A percentile compares a stretch with the other conserved stretches of the same genome.
These are phyloP conservation scores for Rhynchosporium agropyri DNA, from an alignment of 2,329 filamentous ascomycete species.

Conservation along the genomic window DNA sequence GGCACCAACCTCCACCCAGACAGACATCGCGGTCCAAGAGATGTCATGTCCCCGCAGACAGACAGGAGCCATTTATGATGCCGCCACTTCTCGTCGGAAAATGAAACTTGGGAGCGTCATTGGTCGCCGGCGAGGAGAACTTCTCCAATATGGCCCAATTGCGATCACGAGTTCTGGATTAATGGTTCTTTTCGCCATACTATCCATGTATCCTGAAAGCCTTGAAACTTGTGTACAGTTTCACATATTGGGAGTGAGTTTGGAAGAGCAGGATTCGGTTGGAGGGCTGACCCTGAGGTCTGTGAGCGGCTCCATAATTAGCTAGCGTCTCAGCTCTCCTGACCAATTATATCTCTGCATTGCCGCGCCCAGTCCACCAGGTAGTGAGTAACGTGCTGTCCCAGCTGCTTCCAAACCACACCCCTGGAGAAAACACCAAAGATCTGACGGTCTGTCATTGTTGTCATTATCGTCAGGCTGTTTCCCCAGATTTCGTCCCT, in stretches of 20 bases:
- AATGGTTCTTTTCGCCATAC: conserved; percentile 6
- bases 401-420: background rate
- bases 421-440: conserved; percentile 4
- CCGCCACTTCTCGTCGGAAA: background rate
- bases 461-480: background rate
- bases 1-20: conserved; percentile 6
- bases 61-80: conserved; percentile 4
- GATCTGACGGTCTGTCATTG: background rate
- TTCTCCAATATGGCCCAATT: conserved; percentile 18
- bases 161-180: background rate
- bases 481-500: conserved; percentile 17
- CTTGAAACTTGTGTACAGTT: conserved; percentile 28
- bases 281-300: conserved; percentile 1
- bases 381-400: background rate
- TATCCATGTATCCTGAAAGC: conserved; percentile 1
- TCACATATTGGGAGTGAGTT: conserved; percentile 17
- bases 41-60: background rate
- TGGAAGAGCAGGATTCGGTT: background rate
- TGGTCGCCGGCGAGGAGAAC: background rate
- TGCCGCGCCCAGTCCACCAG: background rate
- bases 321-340: background rate
- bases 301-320: conserved; percentile 7
- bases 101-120: background rate
- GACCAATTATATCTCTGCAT: background rate
- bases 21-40: conserved; percentile 5